Conservation (phyloP, 352 stramenopile genomes). For the Elongisporangium undulatum region DNA sequence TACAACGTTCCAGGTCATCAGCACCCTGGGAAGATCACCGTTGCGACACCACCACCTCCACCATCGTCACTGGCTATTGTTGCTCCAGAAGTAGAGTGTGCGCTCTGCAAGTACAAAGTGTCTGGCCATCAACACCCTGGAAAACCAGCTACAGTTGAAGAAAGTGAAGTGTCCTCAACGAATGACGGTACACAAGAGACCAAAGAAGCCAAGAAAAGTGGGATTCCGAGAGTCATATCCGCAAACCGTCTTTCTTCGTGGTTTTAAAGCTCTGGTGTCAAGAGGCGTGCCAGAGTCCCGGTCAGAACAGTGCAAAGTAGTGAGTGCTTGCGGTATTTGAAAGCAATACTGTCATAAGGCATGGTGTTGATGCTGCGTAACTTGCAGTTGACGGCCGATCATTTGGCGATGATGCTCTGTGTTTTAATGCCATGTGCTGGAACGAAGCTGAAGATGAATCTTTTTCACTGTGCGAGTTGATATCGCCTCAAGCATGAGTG, state of each 20-base stretch:
- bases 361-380: too few relatives aligned
- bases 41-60: conserved; percentile 3
- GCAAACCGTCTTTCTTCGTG: neutral
- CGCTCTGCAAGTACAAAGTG: conserved; percentile 61
- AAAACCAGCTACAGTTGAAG: conserved; percentile 1
- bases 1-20: conserved; percentile 61
- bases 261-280: neutral
- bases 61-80: neutral
- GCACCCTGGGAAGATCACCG: conserved; percentile 15
- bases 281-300: too few relatives aligned
- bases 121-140: conserved; percentile 43
- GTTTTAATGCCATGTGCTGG: too few relatives aligned
- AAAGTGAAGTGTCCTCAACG: neutral
- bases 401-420: too few relatives aligned
- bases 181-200: neutral
- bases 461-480: too few relatives aligned
- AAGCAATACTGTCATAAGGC: too few relatives aligned
- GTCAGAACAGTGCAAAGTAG: too few relatives aligned
- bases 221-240: neutral
- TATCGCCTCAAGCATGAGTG: too few relatives aligned
- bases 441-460: too few relatives aligned
- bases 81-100: conserved; percentile 21
- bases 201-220: neutral
- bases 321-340: too few relatives aligned
- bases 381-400: too few relatives aligned